Conservation (phyloP, 306 rosid genomes). For the Arachis stenosperma region DNA sequence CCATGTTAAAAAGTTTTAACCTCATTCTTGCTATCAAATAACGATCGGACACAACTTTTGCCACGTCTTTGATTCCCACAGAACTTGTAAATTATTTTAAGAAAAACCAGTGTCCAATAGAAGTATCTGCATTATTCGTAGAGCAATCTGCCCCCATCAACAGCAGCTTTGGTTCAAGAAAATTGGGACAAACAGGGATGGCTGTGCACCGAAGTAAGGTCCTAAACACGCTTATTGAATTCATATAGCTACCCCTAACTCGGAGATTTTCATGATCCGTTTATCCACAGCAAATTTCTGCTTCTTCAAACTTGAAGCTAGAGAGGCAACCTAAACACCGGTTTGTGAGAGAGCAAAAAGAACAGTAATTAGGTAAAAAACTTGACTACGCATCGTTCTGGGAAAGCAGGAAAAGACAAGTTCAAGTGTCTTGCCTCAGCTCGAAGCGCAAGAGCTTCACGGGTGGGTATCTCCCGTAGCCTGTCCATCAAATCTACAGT, state of each 20-base stretch:
- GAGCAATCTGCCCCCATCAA: conserved; percentile 13
- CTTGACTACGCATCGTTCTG: conserved; percentile 6
- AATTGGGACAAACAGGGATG: conserved; percentile 14
- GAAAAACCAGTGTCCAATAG: not conserved
- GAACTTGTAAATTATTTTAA: no score
- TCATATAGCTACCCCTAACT: conserved; percentile 75
- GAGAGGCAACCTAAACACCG: conserved; percentile 70
- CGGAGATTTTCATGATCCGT: conserved; percentile 71
- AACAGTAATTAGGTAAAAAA: conserved; percentile 8
- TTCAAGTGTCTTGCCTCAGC: conserved; percentile 68
- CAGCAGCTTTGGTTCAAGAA: conserved; percentile 27
- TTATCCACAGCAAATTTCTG: conserved; percentile 64
- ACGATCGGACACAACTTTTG: no score
- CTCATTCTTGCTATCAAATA: no score
- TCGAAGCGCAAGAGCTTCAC: conserved; percentile 81
- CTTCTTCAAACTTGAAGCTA: conserved; percentile 60
- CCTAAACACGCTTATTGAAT: conserved; percentile 10
- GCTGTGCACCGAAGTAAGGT: conserved; percentile 26
- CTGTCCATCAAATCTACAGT: conserved; percentile 73
- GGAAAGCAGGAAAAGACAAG: conserved; percentile 9
- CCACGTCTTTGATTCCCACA: no score
- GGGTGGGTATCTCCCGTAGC: conserved; percentile 74
- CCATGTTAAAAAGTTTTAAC: no score
- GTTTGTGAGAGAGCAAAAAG: conserved; percentile 31
- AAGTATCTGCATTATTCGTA: conserved; percentile 25